Evolutionary conservation across 2,329 filamentous ascomycete species (phyloP).

Genomic region (Fusarium marasasianum): DNA sequence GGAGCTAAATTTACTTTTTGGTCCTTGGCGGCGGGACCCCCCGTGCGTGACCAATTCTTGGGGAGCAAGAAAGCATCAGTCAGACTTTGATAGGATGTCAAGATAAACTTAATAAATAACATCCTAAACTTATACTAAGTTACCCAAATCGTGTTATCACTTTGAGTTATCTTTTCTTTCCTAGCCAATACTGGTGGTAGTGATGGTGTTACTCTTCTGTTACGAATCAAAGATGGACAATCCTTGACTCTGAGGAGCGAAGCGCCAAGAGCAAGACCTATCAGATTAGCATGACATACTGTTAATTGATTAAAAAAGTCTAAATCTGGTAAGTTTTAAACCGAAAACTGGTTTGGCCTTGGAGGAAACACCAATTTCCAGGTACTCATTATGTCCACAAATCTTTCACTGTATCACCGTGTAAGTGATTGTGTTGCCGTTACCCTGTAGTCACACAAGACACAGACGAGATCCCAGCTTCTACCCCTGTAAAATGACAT

Average conservation of each 20-base stretch:
- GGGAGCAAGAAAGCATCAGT: neutral
- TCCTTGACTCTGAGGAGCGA: too few relatives aligned
- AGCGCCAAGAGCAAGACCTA: neutral
- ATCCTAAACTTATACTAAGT: neutral
- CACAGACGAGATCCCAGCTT: neutral
- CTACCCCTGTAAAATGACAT: constrained; percentile 22
- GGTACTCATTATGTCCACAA: rapidly evolving
- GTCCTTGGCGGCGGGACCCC: neutral
- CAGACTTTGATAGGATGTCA: rapidly evolving
- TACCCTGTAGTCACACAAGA: constrained; percentile 7
- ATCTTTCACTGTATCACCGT: neutral
- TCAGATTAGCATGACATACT: neutral
- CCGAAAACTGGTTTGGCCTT: rapidly evolving
- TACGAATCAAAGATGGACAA: neutral
- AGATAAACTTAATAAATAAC: neutral
- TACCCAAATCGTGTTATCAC: rapidly evolving
- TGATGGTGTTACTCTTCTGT: neutral
- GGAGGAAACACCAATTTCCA: rapidly evolving
- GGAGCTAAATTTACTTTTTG: constrained; percentile 8
- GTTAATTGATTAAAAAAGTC: rapidly evolving
- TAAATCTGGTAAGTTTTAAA: rapidly evolving
- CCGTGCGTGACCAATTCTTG: neutral
- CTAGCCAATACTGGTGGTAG: rapidly evolving
- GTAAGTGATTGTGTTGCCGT: neutral
- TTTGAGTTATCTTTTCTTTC: neutral